Base-by-base conservation (phyloP, 2,329 filamentous ascomycete genomes). In the Epichloe elymi region DNA sequence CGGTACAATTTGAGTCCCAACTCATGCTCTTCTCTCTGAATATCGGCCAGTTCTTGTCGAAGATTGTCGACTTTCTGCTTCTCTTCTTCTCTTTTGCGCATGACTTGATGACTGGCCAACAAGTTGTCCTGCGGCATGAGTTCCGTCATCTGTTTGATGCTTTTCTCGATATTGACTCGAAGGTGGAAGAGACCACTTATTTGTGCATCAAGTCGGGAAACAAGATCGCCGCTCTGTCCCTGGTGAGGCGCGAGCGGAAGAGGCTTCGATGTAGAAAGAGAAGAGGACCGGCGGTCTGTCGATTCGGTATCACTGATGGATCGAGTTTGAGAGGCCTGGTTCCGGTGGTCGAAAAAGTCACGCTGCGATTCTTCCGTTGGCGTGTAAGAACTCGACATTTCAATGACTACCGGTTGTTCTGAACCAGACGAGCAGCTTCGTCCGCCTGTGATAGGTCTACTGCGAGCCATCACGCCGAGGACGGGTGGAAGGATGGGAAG, bases 11-110 rank as follows among this genome's bases (percentile, higher is more conserved):
- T 83, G 59, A 93, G 68, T 1, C 87, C 87, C 41, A 90, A 68
- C 51, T 93, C 86, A 61, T 91, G 85, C 65, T 89, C 84, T 65
- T 91, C 82, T 56, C 81, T 75, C 65, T 80, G 78, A 26, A 93
- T 79, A 55, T 89, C 85, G 3, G 82, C 78, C 37, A 91, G 73
- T 63, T 90, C 85, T 48, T 68, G 67, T 53, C 77, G 76, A 48
- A 90, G 71, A 20, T 71, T 74, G 56, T 83, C 79, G 0, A 93
- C 80, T 62, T 85, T 88, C 40, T 71, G 68, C 65, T 81, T 82
- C 65, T 81, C 74, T 53, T 63, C 59, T 65, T 79, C 77, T 46
- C 78, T 74, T 63, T 74, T 76, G 44, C 66, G 68, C 46, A 76
- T 57, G 36, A 86, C 82, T 47, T 85, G 78, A 8, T 80, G 75